Evolutionary conservation across 805 yeast species (phyloP), one percentile per base, ranked within the genome.

Genomic region (Cyberlindnera petersonii): DNA sequence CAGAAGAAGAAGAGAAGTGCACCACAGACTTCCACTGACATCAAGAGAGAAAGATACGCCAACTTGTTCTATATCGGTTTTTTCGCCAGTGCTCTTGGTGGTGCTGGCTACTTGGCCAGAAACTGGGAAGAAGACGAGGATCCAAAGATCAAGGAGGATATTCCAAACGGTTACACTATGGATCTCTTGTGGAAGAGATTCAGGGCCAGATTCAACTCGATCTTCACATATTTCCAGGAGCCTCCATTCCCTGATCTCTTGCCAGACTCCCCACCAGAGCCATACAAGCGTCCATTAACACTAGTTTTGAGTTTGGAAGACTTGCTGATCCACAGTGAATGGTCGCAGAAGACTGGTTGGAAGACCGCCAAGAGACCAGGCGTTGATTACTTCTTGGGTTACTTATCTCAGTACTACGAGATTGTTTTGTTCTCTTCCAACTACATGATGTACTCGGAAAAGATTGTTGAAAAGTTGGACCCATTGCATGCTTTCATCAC

Each of bases 311-410:
- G 86, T 22, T 73, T 93, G 55, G 98, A 93, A 54, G 98, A 93
- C 56, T 68, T 93, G 44, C 73, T 93, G 58, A 77, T 91, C 41
- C 96, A 93, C 61, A 80, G 95, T 27, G 86, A 83, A 47, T 93
- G 98, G 98, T 76, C 86, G 41, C 77, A 86, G 50, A 79, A 86
- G 63, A 73, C 78, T 59, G 98, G 98, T 39, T 93, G 99, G 99
- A 82, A 93, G 68, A 91, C 97, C 13, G 98, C 96, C 22, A 93
- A 93, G 72, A 86, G 99, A 69, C 98, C 98, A 24, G 99, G 98
- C 47, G 80, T 87, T 45, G 98, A 94, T 64, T 93, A 93, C 70
- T 93, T 93, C 67, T 69, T 93, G 59, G 96, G 95, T 21, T 93
- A 93, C 65, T 70, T 93, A 53, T 85, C 96, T 7, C 95, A 86